Base-by-base conservation (phyloP, 2,329 filamentous ascomycete species). In the Hansfordia pulvinata region DNA sequence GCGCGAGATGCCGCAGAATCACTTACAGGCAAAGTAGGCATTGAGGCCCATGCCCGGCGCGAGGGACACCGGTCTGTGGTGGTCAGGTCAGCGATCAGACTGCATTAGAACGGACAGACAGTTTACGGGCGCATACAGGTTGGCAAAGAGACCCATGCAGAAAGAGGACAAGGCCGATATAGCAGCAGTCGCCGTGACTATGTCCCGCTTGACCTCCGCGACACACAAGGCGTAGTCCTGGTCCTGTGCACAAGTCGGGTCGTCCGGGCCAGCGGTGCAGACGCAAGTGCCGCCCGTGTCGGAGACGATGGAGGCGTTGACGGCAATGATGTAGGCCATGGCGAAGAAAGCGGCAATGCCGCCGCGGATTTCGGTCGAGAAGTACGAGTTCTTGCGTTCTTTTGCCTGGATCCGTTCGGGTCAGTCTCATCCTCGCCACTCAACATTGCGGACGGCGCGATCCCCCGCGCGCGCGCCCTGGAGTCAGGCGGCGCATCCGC, bases 11-110 rank as follows among this genome's bases (percentile, higher is more conserved):
- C n/a, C n/a, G n/a, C n/a, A n/a, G n/a, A n/a, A n/a, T n/a, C n/a
- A n/a, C n/a, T n/a, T 79, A 46, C 80, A 92, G 15, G 83, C 69
- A 45, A 92, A 92, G 50, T 92, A 92, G 11, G 83, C 83, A 44
- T 93, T 93, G 29, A 92, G 52, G 15, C 84, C 78, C 77, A 84
- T 81, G 19, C 78, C 78, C 10, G 78, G 77, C 6, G 76, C 78
- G 22, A 82, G 53, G 7, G 71, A 75, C 37, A 83, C 74, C 2
- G 78, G 76, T 33, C 52, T 57, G 52, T 43, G 11, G 53, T 50
- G 26, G 17, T 7, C 8, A 27, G 6, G 11, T 19, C n/a, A 20
- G 18, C 16, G 16, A 14, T 23, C 25, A 14, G 14, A 20, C 11
- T 19, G 19, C n/a, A 23, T 4, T 12, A 8, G 8, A n/a, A 5